Evolutionary conservation across 306 rosid genomes (phyloP).

Genomic region (Lablab purpureus): DNA sequence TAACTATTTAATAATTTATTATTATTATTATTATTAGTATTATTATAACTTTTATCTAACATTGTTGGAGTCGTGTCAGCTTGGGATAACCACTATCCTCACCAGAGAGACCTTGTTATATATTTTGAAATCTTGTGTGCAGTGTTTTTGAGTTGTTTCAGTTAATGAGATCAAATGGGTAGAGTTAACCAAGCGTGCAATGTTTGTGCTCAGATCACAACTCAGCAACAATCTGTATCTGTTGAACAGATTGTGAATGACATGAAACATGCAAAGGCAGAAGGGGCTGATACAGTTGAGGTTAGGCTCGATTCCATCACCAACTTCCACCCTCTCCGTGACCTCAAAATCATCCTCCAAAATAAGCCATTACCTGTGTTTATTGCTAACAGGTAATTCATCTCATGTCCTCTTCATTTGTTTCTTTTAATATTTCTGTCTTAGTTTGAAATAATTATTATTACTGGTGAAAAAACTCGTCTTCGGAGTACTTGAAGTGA

Average conservation of each 20-base stretch:
- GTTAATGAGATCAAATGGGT: neutral
- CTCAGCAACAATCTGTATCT: slow-evolving; percentile 44
- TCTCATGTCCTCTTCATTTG: neutral
- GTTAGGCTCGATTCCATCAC: slow-evolving; percentile 47
- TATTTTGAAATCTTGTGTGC: neutral
- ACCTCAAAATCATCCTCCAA: slow-evolving; percentile 51
- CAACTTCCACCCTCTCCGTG: slow-evolving; percentile 45
- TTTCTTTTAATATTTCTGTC: too few species aligned
- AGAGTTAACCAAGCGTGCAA: neutral
- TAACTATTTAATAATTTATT: too few species aligned
- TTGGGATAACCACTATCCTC: neutral
- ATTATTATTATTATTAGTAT: too few species aligned
- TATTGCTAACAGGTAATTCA: slow-evolving; percentile 38
- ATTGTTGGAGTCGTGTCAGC: neutral
- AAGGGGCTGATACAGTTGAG: slow-evolving; percentile 59
- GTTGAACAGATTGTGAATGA: slow-evolving; percentile 48
- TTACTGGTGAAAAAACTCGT: too few species aligned
- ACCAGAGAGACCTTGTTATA: neutral
- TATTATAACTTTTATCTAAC: neutral
- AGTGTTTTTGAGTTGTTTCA: neutral
- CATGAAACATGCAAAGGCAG: slow-evolving; percentile 55
- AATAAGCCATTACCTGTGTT: slow-evolving; percentile 50
- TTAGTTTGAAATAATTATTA: too few species aligned
- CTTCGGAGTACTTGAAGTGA: too few species aligned
- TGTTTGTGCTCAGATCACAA: slow-evolving; percentile 52